These are phyloP conservation scores for Pythium periplocum DNA, from an alignment of 352 stramenopile species.

Conservation along the genomic window DNA sequence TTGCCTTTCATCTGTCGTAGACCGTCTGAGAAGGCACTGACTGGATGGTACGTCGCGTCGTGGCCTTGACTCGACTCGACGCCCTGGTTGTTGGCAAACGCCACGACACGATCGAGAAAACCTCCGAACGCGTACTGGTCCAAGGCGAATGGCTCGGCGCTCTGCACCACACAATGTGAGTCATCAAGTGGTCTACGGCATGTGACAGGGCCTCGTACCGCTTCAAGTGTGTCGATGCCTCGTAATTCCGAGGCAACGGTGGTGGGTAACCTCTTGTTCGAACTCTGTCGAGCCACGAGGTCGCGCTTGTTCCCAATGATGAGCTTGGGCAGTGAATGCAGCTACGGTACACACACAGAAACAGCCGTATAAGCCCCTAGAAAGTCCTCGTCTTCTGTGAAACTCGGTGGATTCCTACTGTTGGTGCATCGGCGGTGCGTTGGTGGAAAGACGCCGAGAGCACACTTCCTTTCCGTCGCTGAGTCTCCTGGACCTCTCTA, in stretches of 20 bases:
- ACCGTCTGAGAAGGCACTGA: constrained; percentile 22
- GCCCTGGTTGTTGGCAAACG: constrained; percentile 40
- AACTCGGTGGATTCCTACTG: constrained; percentile 16
- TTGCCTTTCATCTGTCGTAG: constrained; percentile 46
- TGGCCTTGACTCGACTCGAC: neutral
- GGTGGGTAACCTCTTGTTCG: constrained; percentile 10
- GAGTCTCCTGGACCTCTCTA: constrained; percentile 37
- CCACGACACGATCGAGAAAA: constrained; percentile 60
- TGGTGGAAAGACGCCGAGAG: constrained; percentile 27
- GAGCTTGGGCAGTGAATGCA: constrained; percentile 57
- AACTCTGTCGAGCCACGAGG: constrained; percentile 27
- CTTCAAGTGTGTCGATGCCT: constrained; percentile 45
- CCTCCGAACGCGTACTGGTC: constrained; percentile 45
- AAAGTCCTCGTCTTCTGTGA: no score
- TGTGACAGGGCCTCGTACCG: constrained; percentile 23
- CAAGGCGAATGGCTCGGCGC: constrained; percentile 44
- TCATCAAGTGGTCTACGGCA: no score
- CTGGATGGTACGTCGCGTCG: constrained; percentile 7
- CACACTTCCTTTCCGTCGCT: constrained; percentile 54
- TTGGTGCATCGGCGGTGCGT: constrained; percentile 24
- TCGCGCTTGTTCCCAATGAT: constrained; percentile 83
- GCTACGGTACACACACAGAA: constrained; percentile 12
- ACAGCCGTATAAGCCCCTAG: neutral
- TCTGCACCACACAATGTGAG: constrained; percentile 22
- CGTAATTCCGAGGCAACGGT: constrained; percentile 30